A percentile compares a stretch with the other conserved stretches of the same genome.
Conservation (phyloP, 176 grass and related monocot genomes). For the Melocanna baccifera region DNA sequence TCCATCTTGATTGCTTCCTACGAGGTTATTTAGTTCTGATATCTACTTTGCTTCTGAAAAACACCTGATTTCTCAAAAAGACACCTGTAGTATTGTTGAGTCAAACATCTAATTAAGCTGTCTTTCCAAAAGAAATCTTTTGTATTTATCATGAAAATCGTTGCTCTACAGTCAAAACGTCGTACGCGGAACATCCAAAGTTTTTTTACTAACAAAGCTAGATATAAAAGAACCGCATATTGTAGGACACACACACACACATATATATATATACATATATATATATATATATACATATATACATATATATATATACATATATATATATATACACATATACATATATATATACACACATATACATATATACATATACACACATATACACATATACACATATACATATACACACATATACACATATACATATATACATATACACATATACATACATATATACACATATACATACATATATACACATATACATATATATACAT, state of each 20-base stretch:
- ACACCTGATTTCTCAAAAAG: not conserved
- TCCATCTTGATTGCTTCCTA: not conserved
- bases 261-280: too few species aligned
- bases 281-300: too few species aligned
- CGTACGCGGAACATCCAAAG: not conserved
- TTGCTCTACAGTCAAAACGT: not conserved
- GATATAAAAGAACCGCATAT: not conserved
- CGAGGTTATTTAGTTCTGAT: not conserved
- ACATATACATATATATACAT: too few species aligned
- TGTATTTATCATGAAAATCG: not conserved
- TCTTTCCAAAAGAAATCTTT: not conserved
- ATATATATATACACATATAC: too few species aligned
- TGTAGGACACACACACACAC: not conserved
- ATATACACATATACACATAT: too few species aligned
- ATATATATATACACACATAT: too few species aligned
- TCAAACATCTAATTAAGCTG: not conserved
- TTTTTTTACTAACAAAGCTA: not conserved
- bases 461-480: too few species aligned
- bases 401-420: too few species aligned
- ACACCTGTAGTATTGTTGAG: not conserved
- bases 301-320: too few species aligned
- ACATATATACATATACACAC: too few species aligned
- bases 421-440: too few species aligned
- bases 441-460: too few species aligned
- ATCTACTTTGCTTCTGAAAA: not conserved